phyloP scores from a whole-genome alignment of 2,329 filamentous ascomycete species.

The Ophiosphaerella herpotricha region DNA sequence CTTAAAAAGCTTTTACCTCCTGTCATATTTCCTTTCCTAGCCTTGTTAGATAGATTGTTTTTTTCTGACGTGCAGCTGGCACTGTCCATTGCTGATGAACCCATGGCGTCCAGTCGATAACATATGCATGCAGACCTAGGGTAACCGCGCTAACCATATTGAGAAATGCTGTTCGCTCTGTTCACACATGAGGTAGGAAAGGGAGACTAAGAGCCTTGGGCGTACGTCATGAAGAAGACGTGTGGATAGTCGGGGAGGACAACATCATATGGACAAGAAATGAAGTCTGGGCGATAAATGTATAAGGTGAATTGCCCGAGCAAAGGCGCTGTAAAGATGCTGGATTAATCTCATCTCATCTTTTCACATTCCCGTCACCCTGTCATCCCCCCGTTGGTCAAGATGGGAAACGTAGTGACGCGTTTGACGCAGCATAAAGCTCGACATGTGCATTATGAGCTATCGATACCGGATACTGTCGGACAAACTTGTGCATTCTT shows the following conservation, averaged over 20 bases:
- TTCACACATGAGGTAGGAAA: not conserved
- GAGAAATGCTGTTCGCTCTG: no score
- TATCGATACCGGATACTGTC: not conserved
- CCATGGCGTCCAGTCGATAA: no score
- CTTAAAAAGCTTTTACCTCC: not conserved
- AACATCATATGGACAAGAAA: not conserved
- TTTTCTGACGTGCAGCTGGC: slow-evolving; percentile 1
- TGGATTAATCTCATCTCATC: no score
- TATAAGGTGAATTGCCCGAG: not conserved
- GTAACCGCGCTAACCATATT: no score
- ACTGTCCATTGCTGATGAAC: not conserved
- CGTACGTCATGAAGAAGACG: slow-evolving; percentile 2
- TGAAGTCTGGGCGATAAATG: not conserved
- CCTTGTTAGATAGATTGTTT: slow-evolving; percentile 7
- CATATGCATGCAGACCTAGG: not conserved
- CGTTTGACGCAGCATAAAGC: slow-evolving; percentile 4
- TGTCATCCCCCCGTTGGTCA: not conserved
- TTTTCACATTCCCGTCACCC: no score
- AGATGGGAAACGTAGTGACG: slow-evolving; percentile 8
- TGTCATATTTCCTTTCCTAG: not conserved
- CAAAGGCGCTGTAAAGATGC: no score
- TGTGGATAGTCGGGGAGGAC: slow-evolving; percentile 2
- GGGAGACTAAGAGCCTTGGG: slow-evolving; percentile 3
- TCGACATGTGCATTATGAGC: not conserved
- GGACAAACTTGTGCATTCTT: no score